Percentiles rank a stretch among this genome's conserved stretches.
Conservation (phyloP, 306 rosid species). For the Potentilla sterilis region DNA sequence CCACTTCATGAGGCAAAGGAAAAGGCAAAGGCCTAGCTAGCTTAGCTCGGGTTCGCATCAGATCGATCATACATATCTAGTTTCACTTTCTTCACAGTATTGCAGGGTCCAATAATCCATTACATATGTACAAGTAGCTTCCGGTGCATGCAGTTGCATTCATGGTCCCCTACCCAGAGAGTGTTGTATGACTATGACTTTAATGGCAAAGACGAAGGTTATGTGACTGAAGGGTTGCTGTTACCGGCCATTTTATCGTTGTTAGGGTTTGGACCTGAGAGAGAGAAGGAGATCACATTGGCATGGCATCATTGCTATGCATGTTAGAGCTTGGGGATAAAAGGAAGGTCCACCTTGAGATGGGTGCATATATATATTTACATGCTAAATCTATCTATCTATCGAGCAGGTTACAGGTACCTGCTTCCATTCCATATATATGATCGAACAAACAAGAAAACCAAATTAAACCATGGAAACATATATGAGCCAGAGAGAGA, state of each 20-base stretch:
- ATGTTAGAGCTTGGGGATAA: constrained; percentile 14
- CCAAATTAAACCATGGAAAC: not conserved
- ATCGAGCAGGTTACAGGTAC: constrained; percentile 5
- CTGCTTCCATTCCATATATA: constrained; percentile 3
- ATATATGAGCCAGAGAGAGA: constrained; percentile 36
- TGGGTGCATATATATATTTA: constrained; percentile 1
- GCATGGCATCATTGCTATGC: constrained; percentile 16
- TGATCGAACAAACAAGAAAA: not conserved
- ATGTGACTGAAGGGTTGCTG: constrained; percentile 39
- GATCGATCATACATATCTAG: constrained; percentile 33
- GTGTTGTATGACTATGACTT: constrained; percentile 50
- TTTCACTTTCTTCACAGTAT: constrained; percentile 7
- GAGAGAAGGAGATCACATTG: constrained; percentile 11
- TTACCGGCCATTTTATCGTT: constrained; percentile 22
- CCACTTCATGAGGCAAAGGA: constrained; percentile 54
- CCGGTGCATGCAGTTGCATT: constrained; percentile 53
- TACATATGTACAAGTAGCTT: not conserved
- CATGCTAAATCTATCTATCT: constrained; percentile 1
- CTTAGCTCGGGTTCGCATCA: constrained; percentile 41
- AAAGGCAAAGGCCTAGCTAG: constrained; percentile 8
- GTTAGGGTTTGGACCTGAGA: constrained; percentile 29
- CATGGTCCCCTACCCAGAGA: constrained; percentile 47
- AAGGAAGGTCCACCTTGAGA: constrained; percentile 25
- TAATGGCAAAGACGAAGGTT: constrained; percentile 51
- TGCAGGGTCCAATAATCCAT: constrained; percentile 13